Percentiles rank a stretch among this genome's conserved stretches.
phyloP scores from a whole-genome alignment of 148 eudicot genomes.

The Heliamphora exappendiculata region DNA sequence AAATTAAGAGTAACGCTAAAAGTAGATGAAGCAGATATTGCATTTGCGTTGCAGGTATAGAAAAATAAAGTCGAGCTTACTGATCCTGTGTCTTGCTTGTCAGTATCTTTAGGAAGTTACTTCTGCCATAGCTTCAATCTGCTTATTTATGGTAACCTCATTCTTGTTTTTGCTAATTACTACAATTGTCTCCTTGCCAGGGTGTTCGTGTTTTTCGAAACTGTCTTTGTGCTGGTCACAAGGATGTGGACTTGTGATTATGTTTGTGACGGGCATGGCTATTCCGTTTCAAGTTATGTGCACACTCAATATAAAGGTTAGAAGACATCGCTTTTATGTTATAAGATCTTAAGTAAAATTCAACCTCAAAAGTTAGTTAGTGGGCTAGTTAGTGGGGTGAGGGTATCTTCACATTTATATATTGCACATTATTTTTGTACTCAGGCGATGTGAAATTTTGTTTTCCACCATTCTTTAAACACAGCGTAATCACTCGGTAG shows the following conservation, averaged over 20 bases:
- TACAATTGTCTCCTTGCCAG: conserved; percentile 31
- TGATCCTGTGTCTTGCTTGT: not conserved
- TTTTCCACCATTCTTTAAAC: too few species aligned
- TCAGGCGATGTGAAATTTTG: too few species aligned
- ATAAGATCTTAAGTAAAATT: too few species aligned
- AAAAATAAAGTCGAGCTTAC: not conserved
- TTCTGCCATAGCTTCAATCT: not conserved
- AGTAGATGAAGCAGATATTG: conserved; percentile 75
- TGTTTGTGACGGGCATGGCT: not conserved
- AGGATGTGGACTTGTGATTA: not conserved
- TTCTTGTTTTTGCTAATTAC: conserved; percentile 2
- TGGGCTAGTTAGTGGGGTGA: too few species aligned
- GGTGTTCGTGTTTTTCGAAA: conserved; percentile 91
- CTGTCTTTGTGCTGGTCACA: conserved; percentile 35
- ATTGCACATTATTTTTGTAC: too few species aligned
- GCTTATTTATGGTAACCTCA: not conserved
- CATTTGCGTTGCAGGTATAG: conserved; percentile 80
- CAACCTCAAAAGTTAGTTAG: too few species aligned
- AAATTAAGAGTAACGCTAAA: conserved; percentile 62
- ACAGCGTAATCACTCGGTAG: too few species aligned
- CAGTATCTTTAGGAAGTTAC: not conserved
- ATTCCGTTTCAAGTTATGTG: not conserved
- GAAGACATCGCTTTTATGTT: conserved; percentile 2
- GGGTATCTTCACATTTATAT: too few species aligned
- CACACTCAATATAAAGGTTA: conserved; percentile 8